A percentile compares a stretch with the other conserved stretches of the same genome.
Conservation (phyloP, 257 asterid species). For the Echium plantagineum region DNA sequence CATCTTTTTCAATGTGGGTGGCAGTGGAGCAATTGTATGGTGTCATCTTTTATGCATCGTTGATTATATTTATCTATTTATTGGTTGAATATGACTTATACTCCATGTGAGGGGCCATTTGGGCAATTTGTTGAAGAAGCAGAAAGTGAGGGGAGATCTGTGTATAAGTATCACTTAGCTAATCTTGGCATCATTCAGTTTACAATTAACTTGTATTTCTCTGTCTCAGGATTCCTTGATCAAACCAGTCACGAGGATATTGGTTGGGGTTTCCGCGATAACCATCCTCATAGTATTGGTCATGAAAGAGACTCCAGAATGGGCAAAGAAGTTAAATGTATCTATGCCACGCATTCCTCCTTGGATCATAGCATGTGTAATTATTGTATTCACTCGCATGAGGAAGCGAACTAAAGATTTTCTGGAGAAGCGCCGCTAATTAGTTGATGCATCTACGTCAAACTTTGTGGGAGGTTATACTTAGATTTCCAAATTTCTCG, state of each 20-base stretch:
- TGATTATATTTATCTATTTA: no score
- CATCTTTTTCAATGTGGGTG: no score
- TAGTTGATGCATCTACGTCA: background rate
- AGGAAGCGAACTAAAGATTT: conserved; percentile 64
- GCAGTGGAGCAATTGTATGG: no score
- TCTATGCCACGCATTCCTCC: conserved; percentile 46
- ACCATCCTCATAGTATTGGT: conserved; percentile 37
- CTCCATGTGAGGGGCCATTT: no score
- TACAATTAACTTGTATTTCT: conserved; percentile 10
- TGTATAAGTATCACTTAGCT: background rate
- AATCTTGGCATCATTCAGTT: background rate
- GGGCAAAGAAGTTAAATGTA: conserved; percentile 50
- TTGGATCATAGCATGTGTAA: conserved; percentile 78
- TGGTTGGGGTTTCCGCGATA: conserved; percentile 42
- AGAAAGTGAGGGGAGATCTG: no score
- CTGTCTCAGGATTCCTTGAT: conserved; percentile 59
- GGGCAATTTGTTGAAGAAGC: no score
- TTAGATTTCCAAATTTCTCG: no score
- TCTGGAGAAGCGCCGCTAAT: conserved; percentile 30
- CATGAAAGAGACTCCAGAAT: conserved; percentile 55
- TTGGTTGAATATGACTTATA: no score
- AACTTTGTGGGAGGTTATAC: background rate
- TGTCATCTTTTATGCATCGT: no score
- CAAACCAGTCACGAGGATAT: conserved; percentile 58
- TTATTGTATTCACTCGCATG: conserved; percentile 72